These are phyloP conservation scores for Alternaria infectoria DNA, from an alignment of 2,329 filamentous ascomycete species.

Conservation along the genomic window DNA sequence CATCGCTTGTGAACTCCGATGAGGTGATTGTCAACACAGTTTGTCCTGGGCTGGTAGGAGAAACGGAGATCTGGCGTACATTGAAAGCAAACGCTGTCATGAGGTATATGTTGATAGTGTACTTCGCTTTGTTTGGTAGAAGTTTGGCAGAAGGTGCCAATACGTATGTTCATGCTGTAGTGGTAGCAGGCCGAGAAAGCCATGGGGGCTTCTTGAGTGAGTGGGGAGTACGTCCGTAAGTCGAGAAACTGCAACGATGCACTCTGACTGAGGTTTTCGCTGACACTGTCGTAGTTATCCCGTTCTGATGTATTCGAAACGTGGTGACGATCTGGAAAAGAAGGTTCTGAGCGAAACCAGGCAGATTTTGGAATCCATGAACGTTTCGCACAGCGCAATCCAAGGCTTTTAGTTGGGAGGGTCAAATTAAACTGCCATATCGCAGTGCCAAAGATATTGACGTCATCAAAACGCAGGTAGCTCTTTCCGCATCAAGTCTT, in stretches of 20 bases:
- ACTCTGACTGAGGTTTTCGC: background rate
- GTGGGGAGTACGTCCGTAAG: slow-evolving; percentile 57
- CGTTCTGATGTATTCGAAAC: background rate
- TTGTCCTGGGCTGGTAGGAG: slow-evolving; percentile 49
- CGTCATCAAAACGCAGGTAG: background rate
- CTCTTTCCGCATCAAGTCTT: background rate
- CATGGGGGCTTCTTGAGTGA: slow-evolving; percentile 61
- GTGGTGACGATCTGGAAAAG: background rate
- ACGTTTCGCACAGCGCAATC: background rate
- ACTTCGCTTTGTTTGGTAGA: slow-evolving; percentile 40
- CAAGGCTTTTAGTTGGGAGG: background rate
- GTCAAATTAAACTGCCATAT: background rate
- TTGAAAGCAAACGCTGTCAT: background rate
- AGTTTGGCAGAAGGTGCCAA: slow-evolving; percentile 52
- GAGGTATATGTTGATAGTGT: slow-evolving; percentile 14
- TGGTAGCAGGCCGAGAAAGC: slow-evolving; percentile 56
- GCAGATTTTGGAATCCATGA: background rate
- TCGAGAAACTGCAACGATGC: background rate
- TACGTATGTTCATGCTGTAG: slow-evolving; percentile 56
- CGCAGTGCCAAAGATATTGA: background rate
- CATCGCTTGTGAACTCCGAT: slow-evolving; percentile 18
- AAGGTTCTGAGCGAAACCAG: background rate
- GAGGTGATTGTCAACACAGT: slow-evolving; percentile 53
- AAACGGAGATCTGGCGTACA: slow-evolving; percentile 2
- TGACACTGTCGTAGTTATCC: background rate